Conservation (phyloP, 176 grass and related monocot genomes). For the Pharus latifolius region DNA sequence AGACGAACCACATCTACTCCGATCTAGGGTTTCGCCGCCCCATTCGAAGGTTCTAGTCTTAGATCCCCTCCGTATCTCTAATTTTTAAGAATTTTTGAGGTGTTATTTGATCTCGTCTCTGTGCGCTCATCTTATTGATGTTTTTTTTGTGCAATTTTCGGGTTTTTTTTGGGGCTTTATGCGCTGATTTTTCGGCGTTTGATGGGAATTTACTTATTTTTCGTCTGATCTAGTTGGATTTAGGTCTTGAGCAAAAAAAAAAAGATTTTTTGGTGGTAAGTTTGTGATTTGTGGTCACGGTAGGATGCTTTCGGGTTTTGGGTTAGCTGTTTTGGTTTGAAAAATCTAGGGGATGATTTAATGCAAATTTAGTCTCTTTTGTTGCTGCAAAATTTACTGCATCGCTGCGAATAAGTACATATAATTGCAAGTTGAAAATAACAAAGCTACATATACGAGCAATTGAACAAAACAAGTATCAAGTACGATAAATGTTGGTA, state of each 20-base stretch:
- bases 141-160: background rate
- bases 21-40: background rate
- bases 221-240: background rate
- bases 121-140: background rate
- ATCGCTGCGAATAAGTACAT: background rate
- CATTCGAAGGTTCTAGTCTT: constrained; percentile 1
- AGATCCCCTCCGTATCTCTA: background rate
- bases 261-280: background rate
- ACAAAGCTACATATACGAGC: background rate
- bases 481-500: background rate
- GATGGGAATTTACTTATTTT: background rate
- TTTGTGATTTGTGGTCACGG: background rate
- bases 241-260: background rate
- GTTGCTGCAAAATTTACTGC: background rate
- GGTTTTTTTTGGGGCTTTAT: background rate
- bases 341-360: background rate
- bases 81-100: background rate
- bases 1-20: background rate
- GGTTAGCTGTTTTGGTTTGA: background rate
- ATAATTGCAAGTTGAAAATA: background rate
- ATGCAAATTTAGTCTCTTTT: background rate
- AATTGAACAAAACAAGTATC: background rate
- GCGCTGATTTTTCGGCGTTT: background rate
- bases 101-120: background rate
- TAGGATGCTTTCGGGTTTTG: background rate